Base-by-base conservation (phyloP, 495 filamentous ascomycete genomes). In the Aspergillus conjunctus region DNA sequence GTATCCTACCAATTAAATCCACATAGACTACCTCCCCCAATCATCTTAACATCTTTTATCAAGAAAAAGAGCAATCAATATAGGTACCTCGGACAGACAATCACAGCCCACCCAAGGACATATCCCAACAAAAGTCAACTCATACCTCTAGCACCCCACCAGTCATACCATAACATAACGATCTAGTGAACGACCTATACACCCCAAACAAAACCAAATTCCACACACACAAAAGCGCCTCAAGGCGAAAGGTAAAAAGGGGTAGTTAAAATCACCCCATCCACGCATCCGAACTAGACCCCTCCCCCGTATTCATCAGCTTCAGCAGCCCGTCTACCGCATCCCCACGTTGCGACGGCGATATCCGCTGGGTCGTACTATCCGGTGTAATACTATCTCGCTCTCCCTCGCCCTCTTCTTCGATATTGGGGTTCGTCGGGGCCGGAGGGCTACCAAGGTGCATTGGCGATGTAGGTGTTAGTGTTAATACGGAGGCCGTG, bases 261-360 rank as follows among this genome's bases (percentile, higher is more conserved):
- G n/a, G 7, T 18, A 22, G n/a, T 18, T 3, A 48, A 7, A 20
- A 52, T 61, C 60, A 71, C 37, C 62, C 63, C 58, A 53, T 61
- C 64, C 68, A 68, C 7, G 65, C 51, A 26, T 68, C 66, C 7
- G 59, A 51, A 11, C 26, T 26, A 26, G 26, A 2, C 26, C 44
- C 66, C 22, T 65, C 62, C 18, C 59, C 56, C 43, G 58, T 58
- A 44, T 71, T 71, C 74, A 76, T 79, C 7, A 79, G 65, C 56
- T 77, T 79, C 30, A 79, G 64, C 20, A 79, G 37, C 45, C 74
- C 76, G 41, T 79, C 74, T 3, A 77, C 74, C 22, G 76, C 76
- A 53, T 79, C 76, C 14, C 74, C 76, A 18, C 69, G 58, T 44
- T 77, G 73, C 20, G 76, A 73, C 3, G 73, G 72, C 21, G 44